Evolutionary conservation across 805 yeast genomes (phyloP).

Genomic region (Candida adriatica): DNA sequence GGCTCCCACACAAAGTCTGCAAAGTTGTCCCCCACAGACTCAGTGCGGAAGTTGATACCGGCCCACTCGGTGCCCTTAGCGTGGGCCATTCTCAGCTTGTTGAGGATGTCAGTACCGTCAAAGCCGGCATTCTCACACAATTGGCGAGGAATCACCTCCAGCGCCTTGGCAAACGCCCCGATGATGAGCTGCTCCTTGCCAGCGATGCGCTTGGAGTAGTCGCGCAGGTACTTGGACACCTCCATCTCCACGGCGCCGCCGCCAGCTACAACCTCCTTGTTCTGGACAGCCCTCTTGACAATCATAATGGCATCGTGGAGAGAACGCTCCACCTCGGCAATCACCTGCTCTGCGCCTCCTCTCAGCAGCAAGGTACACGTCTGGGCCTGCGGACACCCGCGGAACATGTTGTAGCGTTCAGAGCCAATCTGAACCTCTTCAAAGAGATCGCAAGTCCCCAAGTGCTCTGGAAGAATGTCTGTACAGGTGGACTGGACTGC

Average conservation of each 20-base stretch:
- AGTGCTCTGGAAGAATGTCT: conserved; percentile 59
- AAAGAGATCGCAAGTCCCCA: conserved; percentile 79
- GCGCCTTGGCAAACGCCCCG: conserved; percentile 87
- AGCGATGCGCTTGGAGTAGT: conserved; percentile 77
- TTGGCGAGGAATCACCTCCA: conserved; percentile 95
- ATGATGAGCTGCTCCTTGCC: conserved; percentile 95
- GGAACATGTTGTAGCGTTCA: conserved; percentile 88
- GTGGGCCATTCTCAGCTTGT: conserved; percentile 86
- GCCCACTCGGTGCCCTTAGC: conserved; percentile 89
- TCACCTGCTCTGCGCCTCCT: conserved; percentile 98
- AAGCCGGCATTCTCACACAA: conserved; percentile 98
- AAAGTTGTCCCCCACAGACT: conserved; percentile 76
- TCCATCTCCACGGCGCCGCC: conserved; percentile 99
- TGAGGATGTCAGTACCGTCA: conserved; percentile 92
- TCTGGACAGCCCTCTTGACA: conserved; percentile 88
- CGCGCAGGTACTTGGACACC: conserved; percentile 79
- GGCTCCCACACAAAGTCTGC: conserved; percentile 96
- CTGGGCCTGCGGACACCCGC: conserved; percentile 87
- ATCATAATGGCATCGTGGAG: conserved; percentile 98
- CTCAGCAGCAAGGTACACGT: conserved; percentile 90
- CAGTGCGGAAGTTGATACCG: conserved; percentile 89
- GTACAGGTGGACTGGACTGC: conserved; percentile 71
- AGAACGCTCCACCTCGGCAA: conserved; percentile 96
- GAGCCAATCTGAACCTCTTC: conserved; percentile 96
- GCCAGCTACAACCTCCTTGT: conserved; percentile 88